These are phyloP conservation scores for Waitea zeae DNA, from an alignment of 1,284 basidiomycete genomes.

Conservation along the genomic window DNA sequence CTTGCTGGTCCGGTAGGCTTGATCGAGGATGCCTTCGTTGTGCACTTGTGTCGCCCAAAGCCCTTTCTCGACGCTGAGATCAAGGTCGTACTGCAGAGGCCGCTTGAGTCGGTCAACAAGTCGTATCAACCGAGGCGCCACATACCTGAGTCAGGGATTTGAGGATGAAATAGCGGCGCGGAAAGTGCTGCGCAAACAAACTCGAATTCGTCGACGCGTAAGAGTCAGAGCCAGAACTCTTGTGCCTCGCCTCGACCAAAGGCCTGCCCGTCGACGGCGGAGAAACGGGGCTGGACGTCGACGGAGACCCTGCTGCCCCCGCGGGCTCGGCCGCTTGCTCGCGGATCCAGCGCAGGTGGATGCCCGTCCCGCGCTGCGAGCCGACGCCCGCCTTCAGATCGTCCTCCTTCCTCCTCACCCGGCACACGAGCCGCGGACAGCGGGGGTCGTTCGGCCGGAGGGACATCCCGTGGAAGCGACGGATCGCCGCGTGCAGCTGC, in stretches of 20 bases:
- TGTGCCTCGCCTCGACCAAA: constrained; percentile 17
- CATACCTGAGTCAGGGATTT: constrained; percentile 72
- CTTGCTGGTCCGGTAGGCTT: constrained; percentile 77
- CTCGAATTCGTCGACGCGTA: constrained; percentile 59
- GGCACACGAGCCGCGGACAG: constrained; percentile 72
- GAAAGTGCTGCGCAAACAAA: constrained; percentile 60
- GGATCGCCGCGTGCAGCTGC: constrained; percentile 52
- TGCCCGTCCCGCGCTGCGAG: constrained; percentile 72
- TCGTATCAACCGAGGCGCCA: neutral
- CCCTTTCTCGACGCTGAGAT: constrained; percentile 68
- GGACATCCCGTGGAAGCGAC: constrained; percentile 51
- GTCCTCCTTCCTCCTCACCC: constrained; percentile 73
- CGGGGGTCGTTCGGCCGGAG: constrained; percentile 51
- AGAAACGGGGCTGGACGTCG: constrained; percentile 6
- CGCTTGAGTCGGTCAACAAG: constrained; percentile 1
- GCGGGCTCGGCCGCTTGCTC: constrained; percentile 23
- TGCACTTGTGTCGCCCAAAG: constrained; percentile 89
- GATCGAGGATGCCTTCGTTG: constrained; percentile 81
- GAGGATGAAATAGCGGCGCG: constrained; percentile 81
- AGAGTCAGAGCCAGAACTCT: constrained; percentile 44
- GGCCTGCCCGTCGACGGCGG: constrained; percentile 2
- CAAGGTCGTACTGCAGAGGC: constrained; percentile 54
- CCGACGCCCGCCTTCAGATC: constrained; percentile 84
- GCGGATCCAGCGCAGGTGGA: constrained; percentile 69
- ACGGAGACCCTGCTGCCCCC: constrained; percentile 13